Evolutionary conservation across 2,329 filamentous ascomycete genomes (phyloP).

Genomic region (Pestalotiopsis sp.): DNA sequence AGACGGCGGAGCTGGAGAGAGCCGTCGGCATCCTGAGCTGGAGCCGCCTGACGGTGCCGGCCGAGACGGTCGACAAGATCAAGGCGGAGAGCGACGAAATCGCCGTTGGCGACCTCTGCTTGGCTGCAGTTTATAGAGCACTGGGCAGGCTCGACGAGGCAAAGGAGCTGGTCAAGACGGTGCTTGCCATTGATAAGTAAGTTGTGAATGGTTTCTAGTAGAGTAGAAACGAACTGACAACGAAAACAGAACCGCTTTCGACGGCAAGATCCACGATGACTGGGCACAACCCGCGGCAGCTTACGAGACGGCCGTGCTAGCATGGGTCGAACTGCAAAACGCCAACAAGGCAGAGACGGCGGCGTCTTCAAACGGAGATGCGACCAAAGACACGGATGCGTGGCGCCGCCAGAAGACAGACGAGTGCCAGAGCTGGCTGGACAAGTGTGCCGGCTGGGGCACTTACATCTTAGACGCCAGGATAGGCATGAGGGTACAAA

Average conservation of each 20-base stretch:
- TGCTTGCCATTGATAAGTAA: conserved; percentile 68
- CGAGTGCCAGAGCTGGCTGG: conserved; percentile 67
- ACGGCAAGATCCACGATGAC: conserved; percentile 66
- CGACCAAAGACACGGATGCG: conserved; percentile 33
- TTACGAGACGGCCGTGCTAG: conserved; percentile 83
- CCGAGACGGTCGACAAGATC: conserved; percentile 46
- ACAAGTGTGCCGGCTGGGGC: conserved; percentile 72
- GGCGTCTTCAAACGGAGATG: conserved; percentile 15
- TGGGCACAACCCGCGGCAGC: conserved; percentile 75
- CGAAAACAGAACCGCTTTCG: conserved; percentile 50
- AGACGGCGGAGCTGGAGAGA: conserved; percentile 61
- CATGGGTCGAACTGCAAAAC: conserved; percentile 71
- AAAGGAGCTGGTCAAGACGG: conserved; percentile 62
- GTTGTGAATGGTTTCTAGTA: conserved; percentile 23
- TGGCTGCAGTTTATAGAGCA: conserved; percentile 67
- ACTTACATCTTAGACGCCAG: conserved; percentile 73
- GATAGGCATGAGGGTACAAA: conserved; percentile 74
- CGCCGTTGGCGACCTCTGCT: conserved; percentile 68
- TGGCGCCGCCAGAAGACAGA: conserved; percentile 53
- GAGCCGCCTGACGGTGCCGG: conserved; percentile 58
- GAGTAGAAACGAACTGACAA: conserved; percentile 16
- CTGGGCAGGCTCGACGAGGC: conserved; percentile 68
- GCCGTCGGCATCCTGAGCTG: conserved; percentile 68
- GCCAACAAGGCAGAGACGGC: conserved; percentile 32
- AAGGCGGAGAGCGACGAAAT: conserved; percentile 60